These are phyloP conservation scores for Melanomma pulvis-pyrius DNA, from an alignment of 495 filamentous ascomycete genomes.

Conservation along the genomic window DNA sequence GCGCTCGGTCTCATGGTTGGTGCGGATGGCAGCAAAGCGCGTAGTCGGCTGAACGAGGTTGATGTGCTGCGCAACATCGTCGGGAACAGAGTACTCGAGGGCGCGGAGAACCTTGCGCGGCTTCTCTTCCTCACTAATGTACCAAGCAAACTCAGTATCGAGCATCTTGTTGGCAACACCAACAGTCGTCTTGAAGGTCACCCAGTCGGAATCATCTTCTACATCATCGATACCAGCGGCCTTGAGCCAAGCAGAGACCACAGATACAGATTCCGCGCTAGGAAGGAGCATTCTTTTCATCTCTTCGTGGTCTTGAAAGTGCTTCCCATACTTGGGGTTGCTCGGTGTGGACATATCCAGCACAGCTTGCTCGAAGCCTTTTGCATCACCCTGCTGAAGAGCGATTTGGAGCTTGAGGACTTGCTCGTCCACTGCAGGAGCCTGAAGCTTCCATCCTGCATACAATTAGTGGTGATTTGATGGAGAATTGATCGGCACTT, in stretches of 20 bases:
- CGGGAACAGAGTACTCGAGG: slow-evolving; percentile 14
- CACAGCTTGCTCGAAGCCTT: slow-evolving; percentile 20
- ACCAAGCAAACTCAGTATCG: slow-evolving; percentile 7
- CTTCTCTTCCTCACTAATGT: slow-evolving; percentile 12
- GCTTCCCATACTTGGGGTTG: slow-evolving; percentile 11
- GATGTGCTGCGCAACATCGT: slow-evolving; percentile 48
- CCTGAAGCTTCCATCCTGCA: slow-evolving; percentile 15
- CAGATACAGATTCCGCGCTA: not conserved
- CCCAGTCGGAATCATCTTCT: slow-evolving; percentile 19
- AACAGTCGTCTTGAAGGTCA: slow-evolving; percentile 16
- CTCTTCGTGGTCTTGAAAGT: slow-evolving; percentile 23
- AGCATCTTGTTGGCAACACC: slow-evolving; percentile 15
- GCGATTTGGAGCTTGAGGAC: slow-evolving; percentile 12
- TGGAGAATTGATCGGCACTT: not conserved
- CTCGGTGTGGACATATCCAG: slow-evolving; percentile 22
- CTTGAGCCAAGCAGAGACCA: slow-evolving; percentile 6
- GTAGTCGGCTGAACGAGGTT: slow-evolving; percentile 68
- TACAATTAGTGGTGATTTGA: not conserved
- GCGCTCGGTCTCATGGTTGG: slow-evolving; percentile 9
- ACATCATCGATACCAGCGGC: not conserved
- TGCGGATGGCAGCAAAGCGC: slow-evolving; percentile 50
- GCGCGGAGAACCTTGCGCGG: slow-evolving; percentile 6
- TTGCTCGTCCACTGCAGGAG: not conserved
- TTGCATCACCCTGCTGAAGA: slow-evolving; percentile 8
- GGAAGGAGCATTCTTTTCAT: slow-evolving; percentile 26